Percentiles rank a stretch among this genome's conserved stretches.
Conservation (phyloP, 1,284 basidiomycete species). For the Phlebopus sp. region DNA sequence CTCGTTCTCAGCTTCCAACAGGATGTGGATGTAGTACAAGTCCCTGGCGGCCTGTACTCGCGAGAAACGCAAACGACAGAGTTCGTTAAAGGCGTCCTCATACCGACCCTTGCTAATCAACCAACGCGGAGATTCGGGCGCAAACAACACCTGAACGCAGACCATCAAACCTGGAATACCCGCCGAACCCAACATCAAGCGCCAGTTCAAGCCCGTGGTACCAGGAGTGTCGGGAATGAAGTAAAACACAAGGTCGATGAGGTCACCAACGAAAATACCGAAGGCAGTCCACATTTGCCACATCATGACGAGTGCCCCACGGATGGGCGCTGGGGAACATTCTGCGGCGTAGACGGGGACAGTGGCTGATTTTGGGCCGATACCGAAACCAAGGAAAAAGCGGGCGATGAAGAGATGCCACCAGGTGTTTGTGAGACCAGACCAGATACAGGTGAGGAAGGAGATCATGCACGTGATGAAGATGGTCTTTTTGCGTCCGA, state of each 20-base stretch:
- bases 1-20: constrained; percentile 58
- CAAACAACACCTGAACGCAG: constrained; percentile 49
- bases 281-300: constrained; percentile 71
- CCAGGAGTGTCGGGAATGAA: constrained; percentile 42
- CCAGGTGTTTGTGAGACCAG: constrained; percentile 64
- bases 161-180: constrained; percentile 57
- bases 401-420: constrained; percentile 62
- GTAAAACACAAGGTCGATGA: constrained; percentile 50
- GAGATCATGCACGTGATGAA: constrained; percentile 58
- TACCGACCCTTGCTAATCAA: constrained; percentile 65
- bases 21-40: constrained; percentile 63
- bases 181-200: constrained; percentile 57
- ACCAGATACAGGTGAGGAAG: constrained; percentile 60
- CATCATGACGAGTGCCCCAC: constrained; percentile 74
- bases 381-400: constrained; percentile 61
- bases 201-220: constrained; percentile 55
- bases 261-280: constrained; percentile 62
- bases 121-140: constrained; percentile 66
- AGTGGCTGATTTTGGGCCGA: constrained; percentile 60
- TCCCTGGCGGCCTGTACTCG: constrained; percentile 73
- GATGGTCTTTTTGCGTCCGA: constrained; percentile 74
- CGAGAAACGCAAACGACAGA: constrained; percentile 57
- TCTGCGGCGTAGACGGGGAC: constrained; percentile 63
- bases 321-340: constrained; percentile 63
- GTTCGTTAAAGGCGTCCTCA: constrained; percentile 56